Evolutionary conservation across 208 protist genomes (phyloP).

Genomic region (Tetramitus jugosus): DNA sequence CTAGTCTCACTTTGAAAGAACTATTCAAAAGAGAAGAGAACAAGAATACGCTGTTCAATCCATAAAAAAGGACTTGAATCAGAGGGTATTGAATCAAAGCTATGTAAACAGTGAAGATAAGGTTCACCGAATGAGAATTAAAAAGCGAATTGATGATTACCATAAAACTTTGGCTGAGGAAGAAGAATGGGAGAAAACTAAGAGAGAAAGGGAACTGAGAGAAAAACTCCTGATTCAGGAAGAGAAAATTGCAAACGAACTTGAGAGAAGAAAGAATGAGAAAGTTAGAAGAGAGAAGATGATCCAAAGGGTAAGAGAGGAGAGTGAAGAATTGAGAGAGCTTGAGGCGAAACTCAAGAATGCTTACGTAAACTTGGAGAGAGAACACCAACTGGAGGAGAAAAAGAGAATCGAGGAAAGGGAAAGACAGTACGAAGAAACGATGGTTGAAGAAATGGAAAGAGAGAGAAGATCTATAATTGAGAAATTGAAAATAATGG

Average conservation of each 20-base stretch:
- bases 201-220: not conserved
- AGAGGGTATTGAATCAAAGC: not conserved
- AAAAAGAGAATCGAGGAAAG: not conserved
- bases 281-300: not conserved
- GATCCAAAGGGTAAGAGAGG: not conserved
- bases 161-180: not conserved
- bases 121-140: not conserved
- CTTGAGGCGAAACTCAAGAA: not conserved
- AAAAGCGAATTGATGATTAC: not conserved
- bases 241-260: not conserved
- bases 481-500: not conserved
- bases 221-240: not conserved
- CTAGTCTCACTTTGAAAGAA: not conserved
- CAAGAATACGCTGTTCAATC: not conserved
- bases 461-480: not conserved
- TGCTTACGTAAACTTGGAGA: constrained; percentile 9
- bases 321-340: constrained; percentile 18
- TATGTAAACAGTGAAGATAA: constrained; percentile 7
- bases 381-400: not conserved
- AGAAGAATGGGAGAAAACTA: not conserved
- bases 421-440: not conserved
- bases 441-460: not conserved
- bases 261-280: constrained; percentile 8
- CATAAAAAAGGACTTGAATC: not conserved
- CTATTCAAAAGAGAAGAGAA: not conserved